Conservation (phyloP, 352 stramenopile genomes). For the Globisporangium megalacanthum region DNA sequence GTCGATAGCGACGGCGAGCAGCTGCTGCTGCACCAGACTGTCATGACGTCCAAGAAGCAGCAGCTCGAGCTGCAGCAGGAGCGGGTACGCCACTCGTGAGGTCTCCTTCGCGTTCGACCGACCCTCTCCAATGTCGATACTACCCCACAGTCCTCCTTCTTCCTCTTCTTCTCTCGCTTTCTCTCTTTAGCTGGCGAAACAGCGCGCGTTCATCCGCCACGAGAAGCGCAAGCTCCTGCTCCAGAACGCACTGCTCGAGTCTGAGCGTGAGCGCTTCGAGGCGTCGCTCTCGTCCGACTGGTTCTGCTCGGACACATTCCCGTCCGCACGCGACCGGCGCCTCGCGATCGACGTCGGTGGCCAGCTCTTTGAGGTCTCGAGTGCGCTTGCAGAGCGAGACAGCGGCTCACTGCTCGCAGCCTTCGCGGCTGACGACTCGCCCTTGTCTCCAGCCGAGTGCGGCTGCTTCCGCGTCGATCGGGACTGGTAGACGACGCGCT, state of each 20-base stretch:
- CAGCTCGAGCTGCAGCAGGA: slow-evolving; percentile 57
- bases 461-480: slow-evolving; percentile 73
- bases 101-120: background rate
- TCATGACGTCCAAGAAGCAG: slow-evolving; percentile 62
- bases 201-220: slow-evolving; percentile 73
- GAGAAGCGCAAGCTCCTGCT: slow-evolving; percentile 75
- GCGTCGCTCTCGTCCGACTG: slow-evolving; percentile 66
- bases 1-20: slow-evolving; percentile 42
- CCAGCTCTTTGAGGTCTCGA: slow-evolving; percentile 68
- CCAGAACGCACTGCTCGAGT: slow-evolving; percentile 65
- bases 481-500: slow-evolving; percentile 34
- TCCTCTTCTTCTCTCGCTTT: background rate
- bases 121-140: background rate
- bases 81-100: slow-evolving; percentile 21
- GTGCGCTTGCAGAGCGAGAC: slow-evolving; percentile 45
- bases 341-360: slow-evolving; percentile 66
- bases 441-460: slow-evolving; percentile 44
- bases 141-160: background rate
- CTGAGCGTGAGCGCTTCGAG: slow-evolving; percentile 67
- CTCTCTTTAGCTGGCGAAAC: slow-evolving; percentile 45
- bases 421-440: slow-evolving; percentile 57
- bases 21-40: slow-evolving; percentile 58
- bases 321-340: slow-evolving; percentile 30
- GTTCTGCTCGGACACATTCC: slow-evolving; percentile 63
- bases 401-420: slow-evolving; percentile 55